Base-by-base conservation (phyloP, 176 grass and related monocot genomes). In the Tuctoria greenei region DNA sequence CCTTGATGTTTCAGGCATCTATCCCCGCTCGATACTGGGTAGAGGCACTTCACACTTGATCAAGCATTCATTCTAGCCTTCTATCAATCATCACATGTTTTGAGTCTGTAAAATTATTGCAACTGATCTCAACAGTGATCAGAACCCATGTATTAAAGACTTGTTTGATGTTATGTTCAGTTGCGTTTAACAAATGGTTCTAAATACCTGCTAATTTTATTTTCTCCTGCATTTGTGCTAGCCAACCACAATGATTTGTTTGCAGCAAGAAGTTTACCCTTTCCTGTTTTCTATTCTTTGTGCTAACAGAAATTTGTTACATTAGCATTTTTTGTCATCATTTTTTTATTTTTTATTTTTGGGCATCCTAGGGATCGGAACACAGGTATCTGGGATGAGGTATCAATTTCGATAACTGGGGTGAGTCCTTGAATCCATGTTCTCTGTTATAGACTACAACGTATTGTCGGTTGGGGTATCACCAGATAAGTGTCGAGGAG, bases 361-460 rank as follows among this genome's bases (percentile, higher is more conserved):
- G 7, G 45, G 35, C 64, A 74, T 34, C 66, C 14, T 76, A 98
- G 95, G 82, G 95, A 98, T 75, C 90, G 95, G 67, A 98, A 98
- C 79, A 98, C 95, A 0, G 95, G 95, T 72, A 98, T 98, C 64
- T 94, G 95, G 95, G 95, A 98, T 94, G 95, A 98, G 87, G 91
- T 98, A 35, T 98, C 95, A 43, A 77, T 98, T 79, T 89, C 80
- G 42, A 69, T 84, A 47, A 90, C 87, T 71, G 91, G 91, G 76
- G 95, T 98, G 77, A 94, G 89, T 52, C 76, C 81, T 78, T 26
- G 28, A 56, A 28, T 24, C 61, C 54, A 28, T 79, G 0, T 52
- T 63, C 36, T 74, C 5, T 57, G 38, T 44, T 52, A 67, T 68
- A 76, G 55, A 28, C 34, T 66, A 18, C 31, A 68, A 57, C 46